Evolutionary conservation across 805 yeast species (phyloP), one percentile per base, ranked within the genome.

Genomic region (Middelhovenomyces tepae): DNA sequence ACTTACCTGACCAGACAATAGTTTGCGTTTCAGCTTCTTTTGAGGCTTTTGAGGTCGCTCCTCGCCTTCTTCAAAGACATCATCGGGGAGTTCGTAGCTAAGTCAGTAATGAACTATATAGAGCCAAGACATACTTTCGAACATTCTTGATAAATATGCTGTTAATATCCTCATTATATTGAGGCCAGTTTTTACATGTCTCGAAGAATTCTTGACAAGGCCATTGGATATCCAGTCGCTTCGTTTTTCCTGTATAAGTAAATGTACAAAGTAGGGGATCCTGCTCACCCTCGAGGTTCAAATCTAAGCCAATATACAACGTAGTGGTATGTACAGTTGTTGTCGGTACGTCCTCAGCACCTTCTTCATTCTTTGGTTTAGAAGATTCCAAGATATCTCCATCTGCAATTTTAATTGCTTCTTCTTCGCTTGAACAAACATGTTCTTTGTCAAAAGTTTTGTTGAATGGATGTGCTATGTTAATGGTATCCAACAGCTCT

Each of bases 191-290:
- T 43, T 83, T 76, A 57, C 96, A 84, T 5, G 84, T 59, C 27
- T 70, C 76, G 59, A 72, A 85, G 54, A 89, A 91, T 40, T 91
- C 97, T 14, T 83, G 70, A 53, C 97, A 87, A 13, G 95, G 95
- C 42, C 76, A 71, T 48, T 81, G 94, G 37, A 89, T 78, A 54
- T 86, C 95, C 45, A 87, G 67, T 46, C 48, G 46, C 28, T 47
- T 46, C 20, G 45, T 43, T 15, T 35, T 76, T 72, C 60, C 73
- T 71, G 31, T 65, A 13, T 16, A 6, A 6, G 8, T 7, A 11
- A 6, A 13, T 71, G n/a, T n/a, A n/a, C n/a, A n/a, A 16, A 26
- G 29, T 26, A 6, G 7, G 20, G 17, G 15, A 26, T 21, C n/a
- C n/a, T 21, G 9, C 22, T 69, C 69, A 16, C 71, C 74, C 32